Evolutionary conservation across 768 basidiomycete genomes (phyloP), one percentile per base, ranked within the genome.

Genomic region (Termitomyces sp.): DNA sequence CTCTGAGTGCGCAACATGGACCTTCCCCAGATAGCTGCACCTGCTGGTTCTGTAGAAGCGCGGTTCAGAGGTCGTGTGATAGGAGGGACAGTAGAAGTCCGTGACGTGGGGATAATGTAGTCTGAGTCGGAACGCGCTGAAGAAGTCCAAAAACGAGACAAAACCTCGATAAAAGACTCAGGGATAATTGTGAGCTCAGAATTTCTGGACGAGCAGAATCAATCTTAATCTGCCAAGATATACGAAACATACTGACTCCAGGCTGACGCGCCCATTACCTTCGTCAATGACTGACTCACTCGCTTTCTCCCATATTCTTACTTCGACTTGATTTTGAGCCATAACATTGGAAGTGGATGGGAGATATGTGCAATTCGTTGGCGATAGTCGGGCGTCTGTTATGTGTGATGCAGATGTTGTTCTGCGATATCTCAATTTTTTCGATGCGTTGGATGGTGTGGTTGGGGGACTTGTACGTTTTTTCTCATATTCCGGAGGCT

Each of bases 101-200:
- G 49, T 10, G 51, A 48, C 30, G 26, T 58, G 24, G 61, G 51
- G 35, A 56, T 60, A n/a, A 52, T 32, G 5, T 56, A 51, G 38
- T 42, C 38, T 1, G 51, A 57, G 52, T 77, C 73, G 1, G 68
- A 68, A 15, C 60, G 62, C 53, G 71, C 70, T 1, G 76, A 66
- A 0, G 76, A 72, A 11, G 76, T 73, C 55, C 74, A 81, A 53
- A 77, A 82, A 44, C 64, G 73, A 32, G 62, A 70, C 1, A 87
- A 68, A 24, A 79, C 77, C 6, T 63, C 61, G 4, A 83, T 70
- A 45, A 84, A 75, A 7, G 73, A 69, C 8, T 74, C 42, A 0
- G 85, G 80, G 2, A 89, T 84, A 17, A 59, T 66, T 6, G 77
- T 76, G 22, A 87, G 65, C 41, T 72, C 60, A 11, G 62, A 60